phyloP scores from a whole-genome alignment of 1,139 yeast species.

The Geotrichum cucujoidarum region DNA sequence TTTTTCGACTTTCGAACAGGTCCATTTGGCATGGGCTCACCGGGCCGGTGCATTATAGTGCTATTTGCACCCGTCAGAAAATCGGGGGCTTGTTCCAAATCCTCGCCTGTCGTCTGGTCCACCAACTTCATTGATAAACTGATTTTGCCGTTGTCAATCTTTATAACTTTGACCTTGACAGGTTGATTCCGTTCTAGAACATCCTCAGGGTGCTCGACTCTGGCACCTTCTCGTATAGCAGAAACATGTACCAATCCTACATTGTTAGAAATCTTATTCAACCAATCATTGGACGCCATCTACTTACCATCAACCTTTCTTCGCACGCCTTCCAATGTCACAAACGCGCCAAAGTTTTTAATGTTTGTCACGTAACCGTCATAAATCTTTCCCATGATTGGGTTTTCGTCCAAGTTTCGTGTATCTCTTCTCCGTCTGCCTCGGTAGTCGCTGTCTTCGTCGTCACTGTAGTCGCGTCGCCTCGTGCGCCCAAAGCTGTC shows the following conservation, averaged over 20 bases:
- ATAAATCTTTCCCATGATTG: conserved; percentile 47
- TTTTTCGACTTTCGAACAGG: conserved; percentile 32
- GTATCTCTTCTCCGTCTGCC: conserved; percentile 1
- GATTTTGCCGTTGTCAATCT: conserved; percentile 46
- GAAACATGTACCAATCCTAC: conserved; percentile 65
- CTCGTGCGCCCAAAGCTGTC: conserved; percentile 16
- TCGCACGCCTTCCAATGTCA: conserved; percentile 44
- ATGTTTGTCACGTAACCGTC: conserved; percentile 57
- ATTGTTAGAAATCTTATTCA: not conserved
- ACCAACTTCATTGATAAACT: conserved; percentile 69
- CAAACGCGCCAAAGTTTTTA: conserved; percentile 75
- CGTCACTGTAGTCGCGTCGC: not conserved
- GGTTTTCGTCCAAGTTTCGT: conserved; percentile 32
- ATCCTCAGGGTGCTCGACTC: conserved; percentile 58
- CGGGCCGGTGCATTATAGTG: conserved; percentile 11
- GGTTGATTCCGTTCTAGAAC: conserved; percentile 52
- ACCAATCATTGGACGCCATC: not conserved
- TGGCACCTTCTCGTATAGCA: conserved; percentile 46
- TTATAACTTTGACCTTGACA: conserved; percentile 59
- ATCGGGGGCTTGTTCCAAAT: conserved; percentile 23
- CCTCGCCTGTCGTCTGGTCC: conserved; percentile 65
- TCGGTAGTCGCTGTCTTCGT: not conserved
- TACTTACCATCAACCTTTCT: conserved; percentile 45
- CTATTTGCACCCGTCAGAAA: conserved; percentile 22
- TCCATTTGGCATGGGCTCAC: conserved; percentile 6